phyloP scores from a whole-genome alignment of 2,329 filamentous ascomycete genomes.

The Fusarium chaquense region DNA sequence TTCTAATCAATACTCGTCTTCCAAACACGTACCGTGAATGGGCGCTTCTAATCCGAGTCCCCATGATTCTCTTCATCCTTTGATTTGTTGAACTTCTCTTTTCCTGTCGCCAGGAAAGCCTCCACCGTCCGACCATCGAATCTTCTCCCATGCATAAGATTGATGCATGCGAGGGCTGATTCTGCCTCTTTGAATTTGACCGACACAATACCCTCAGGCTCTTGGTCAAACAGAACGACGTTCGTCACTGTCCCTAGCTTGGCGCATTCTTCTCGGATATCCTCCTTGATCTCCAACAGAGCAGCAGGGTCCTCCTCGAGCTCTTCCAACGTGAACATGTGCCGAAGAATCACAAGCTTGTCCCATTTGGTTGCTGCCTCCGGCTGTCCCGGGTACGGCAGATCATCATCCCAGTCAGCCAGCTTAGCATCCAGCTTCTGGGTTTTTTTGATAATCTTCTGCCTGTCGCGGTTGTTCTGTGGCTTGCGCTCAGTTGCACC shows the following conservation, averaged over 20 bases:
- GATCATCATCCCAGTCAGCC: conserved; percentile 95
- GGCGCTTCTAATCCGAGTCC: conserved; percentile 49
- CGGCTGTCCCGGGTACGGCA: conserved; percentile 63
- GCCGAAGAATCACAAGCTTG: conserved; percentile 86
- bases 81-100: conserved; percentile 79
- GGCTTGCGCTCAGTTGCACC: conserved; percentile 56
- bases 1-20: conserved; percentile 31
- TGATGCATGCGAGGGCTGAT: conserved; percentile 78
- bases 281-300: conserved; percentile 91
- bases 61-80: conserved; percentile 66
- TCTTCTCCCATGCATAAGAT: conserved; percentile 81
- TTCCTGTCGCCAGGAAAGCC: conserved; percentile 77
- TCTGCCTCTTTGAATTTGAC: conserved; percentile 82
- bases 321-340: conserved; percentile 92
- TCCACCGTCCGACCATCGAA: conserved; percentile 80
- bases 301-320: conserved; percentile 86
- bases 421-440: conserved; percentile 93
- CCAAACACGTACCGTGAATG: conserved; percentile 1
- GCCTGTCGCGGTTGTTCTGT: conserved; percentile 76
- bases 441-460: conserved; percentile 91
- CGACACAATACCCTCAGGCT: conserved; percentile 84
- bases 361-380: conserved; percentile 71
- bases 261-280: conserved; percentile 88
- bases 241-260: conserved; percentile 92
- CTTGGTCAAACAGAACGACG: conserved; percentile 89